A percentile compares a stretch with the other conserved stretches of the same genome.
Conservation (phyloP, 2,329 filamentous ascomycete species). For the Talaromyces sp. region DNA sequence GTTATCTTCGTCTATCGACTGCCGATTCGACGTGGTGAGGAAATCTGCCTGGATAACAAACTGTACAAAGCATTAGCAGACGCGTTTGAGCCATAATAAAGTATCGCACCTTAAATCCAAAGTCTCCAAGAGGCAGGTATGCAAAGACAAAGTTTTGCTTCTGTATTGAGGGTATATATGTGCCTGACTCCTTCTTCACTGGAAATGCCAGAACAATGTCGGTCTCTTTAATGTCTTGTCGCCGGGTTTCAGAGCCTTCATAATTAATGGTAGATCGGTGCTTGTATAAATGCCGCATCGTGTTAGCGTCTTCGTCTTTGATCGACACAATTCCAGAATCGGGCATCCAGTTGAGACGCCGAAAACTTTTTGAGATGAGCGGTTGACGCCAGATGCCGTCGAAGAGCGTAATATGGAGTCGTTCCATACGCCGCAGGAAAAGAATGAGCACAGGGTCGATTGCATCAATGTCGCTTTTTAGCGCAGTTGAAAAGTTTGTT, state of each 20-base stretch:
- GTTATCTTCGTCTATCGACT: background rate
- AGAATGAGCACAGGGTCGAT: background rate
- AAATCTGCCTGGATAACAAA: background rate
- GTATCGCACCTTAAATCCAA: constrained; percentile 18
- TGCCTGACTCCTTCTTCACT: background rate
- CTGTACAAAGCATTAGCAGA: constrained; percentile 11
- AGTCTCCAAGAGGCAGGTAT: constrained; percentile 16
- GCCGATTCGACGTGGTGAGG: background rate
- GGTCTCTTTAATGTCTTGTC: background rate
- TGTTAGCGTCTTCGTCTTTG: background rate
- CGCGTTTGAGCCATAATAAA: constrained; percentile 3
- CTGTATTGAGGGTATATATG: constrained; percentile 7
- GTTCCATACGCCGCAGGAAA: background rate
- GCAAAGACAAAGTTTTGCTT: constrained; percentile 15
- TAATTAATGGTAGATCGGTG: background rate
- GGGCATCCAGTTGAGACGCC: background rate
- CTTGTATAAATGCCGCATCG: background rate
- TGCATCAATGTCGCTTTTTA: background rate
- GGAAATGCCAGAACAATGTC: background rate
- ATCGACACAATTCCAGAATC: background rate
- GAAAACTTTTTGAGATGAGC: background rate
- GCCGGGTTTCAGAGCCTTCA: background rate
- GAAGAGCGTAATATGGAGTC: background rate
- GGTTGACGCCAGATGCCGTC: background rate
- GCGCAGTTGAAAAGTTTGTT: background rate